Conservation (phyloP, 1,139 yeast species). For the Yamadazyma diospyri region DNA sequence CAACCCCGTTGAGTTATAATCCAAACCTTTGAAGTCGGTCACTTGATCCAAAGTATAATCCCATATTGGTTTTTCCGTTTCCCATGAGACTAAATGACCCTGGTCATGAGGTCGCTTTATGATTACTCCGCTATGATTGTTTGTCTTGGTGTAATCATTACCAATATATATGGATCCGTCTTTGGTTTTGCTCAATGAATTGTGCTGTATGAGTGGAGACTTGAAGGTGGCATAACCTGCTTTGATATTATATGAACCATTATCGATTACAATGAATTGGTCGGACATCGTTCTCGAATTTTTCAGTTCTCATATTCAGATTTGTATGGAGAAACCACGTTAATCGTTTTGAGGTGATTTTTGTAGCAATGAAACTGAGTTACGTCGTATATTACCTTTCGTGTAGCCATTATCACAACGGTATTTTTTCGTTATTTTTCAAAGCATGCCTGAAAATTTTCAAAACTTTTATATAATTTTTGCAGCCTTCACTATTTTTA, state of each 20-base stretch:
- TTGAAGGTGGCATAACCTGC: conserved; percentile 48
- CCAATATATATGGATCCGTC: conserved; percentile 78
- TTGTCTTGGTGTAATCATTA: conserved; percentile 57
- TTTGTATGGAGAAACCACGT: conserved; percentile 1
- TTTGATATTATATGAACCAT: conserved; percentile 84
- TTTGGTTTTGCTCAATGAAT: conserved; percentile 69
- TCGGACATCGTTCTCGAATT: conserved; percentile 3
- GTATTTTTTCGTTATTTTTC: too few species aligned
- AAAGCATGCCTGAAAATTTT: too few species aligned
- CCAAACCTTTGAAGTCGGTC: conserved; percentile 26
- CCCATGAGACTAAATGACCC: conserved; percentile 92
- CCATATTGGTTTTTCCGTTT: conserved; percentile 89
- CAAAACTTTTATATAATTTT: too few species aligned
- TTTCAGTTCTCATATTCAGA: background rate
- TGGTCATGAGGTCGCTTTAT: conserved; percentile 82
- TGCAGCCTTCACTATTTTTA: too few species aligned
- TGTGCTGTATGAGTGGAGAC: conserved; percentile 53
- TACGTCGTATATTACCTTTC: too few species aligned
- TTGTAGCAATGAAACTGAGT: too few species aligned
- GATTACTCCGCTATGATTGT: conserved; percentile 71
- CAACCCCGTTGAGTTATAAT: conserved; percentile 44
- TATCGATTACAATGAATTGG: conserved; percentile 55
- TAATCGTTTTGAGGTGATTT: too few species aligned
- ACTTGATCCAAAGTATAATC: conserved; percentile 56
- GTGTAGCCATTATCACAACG: background rate